Evolutionary conservation across 176 grass and related monocot species (phyloP), one percentile per base, ranked within the genome.

Genomic region (Panicum miliaceum): DNA sequence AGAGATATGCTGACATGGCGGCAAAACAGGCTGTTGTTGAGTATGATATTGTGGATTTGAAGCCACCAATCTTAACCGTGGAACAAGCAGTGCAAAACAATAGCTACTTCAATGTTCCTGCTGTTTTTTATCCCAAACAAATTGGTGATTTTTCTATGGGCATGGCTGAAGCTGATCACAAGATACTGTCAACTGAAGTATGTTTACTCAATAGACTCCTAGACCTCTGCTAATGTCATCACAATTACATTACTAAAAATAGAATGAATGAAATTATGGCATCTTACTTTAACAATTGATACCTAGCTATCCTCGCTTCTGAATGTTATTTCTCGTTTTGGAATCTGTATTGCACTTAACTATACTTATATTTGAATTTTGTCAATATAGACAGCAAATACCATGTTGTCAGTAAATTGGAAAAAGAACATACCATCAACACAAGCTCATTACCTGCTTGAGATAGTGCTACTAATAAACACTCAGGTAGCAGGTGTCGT

Each of bases 131-230:
- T 80, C 88, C 91, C 25, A 86, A 93, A 71, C 61, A 96, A 86
- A 68, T 96, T 35, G 94, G 94, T 61, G 84, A 96, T 84, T 78
- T 93, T 67, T 89, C 88, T 1, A 73, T 77, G 67, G 94, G 88
- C 64, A 93, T 96, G 94, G 81, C 88, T 32, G 81, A 93, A 89
- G 94, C 91, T 60, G 90, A 96, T 56, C 80, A 93, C 64, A 96
- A 81, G 72, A 91, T 96, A 53, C 60, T 85, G 5, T 80, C 84
- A 13, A 87, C 76, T 22, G 86, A 96, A 91, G 94, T 96, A 86
- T 72, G 82, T 62, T 38, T 52, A 71, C 45, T 84, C 25, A 5
- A 48, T 52, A 37, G 20, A 26, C 8, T 6, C 0, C 20, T 2
- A 13, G 13, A 60, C 37, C 19, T 68, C 25, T 38, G 23, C 3